phyloP scores from a whole-genome alignment of 2,329 filamentous ascomycete species.

The Ophiostoma populinum region DNA sequence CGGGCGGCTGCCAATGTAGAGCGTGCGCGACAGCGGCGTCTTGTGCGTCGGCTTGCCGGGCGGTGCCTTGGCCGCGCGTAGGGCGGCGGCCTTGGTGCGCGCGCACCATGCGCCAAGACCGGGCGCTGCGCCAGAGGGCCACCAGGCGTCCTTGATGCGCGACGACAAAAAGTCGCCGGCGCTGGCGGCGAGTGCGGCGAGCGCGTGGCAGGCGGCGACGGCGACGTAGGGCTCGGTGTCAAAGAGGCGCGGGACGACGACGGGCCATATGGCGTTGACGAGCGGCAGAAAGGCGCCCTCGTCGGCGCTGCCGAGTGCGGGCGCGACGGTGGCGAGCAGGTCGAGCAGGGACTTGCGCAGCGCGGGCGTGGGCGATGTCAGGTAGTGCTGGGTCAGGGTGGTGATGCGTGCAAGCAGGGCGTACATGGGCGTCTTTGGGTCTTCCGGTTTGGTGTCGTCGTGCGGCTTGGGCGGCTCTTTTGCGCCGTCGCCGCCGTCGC shows the following conservation, averaged over 20 bases:
- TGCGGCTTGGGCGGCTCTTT: conserved; percentile 16
- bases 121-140: conserved; percentile 9
- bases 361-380: conserved; percentile 67
- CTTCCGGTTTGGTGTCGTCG: conserved; percentile 23
- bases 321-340: conserved; percentile 55
- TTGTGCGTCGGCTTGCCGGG: not conserved
- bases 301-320: conserved; percentile 53
- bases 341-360: conserved; percentile 64
- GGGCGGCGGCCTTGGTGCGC: conserved; percentile 25
- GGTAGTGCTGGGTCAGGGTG: conserved; percentile 71
- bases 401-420: conserved; percentile 68
- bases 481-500: conserved; percentile 18
- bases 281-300: conserved; percentile 76
- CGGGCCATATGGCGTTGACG: conserved; percentile 81
- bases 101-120: conserved; percentile 32
- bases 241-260: conserved; percentile 50
- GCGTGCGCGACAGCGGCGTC: not conserved
- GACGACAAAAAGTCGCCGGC: conserved; percentile 69
- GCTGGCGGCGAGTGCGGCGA: conserved; percentile 49
- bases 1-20: not conserved
- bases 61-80: conserved; percentile 13
- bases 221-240: conserved; percentile 52
- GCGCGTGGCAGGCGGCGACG: conserved; percentile 50
- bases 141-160: conserved; percentile 60
- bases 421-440: conserved; percentile 54